Evolutionary conservation across 352 stramenopile species (phyloP), one percentile per base, ranked within the genome.

Genomic region (Stephanocyclus meneghinianus): DNA sequence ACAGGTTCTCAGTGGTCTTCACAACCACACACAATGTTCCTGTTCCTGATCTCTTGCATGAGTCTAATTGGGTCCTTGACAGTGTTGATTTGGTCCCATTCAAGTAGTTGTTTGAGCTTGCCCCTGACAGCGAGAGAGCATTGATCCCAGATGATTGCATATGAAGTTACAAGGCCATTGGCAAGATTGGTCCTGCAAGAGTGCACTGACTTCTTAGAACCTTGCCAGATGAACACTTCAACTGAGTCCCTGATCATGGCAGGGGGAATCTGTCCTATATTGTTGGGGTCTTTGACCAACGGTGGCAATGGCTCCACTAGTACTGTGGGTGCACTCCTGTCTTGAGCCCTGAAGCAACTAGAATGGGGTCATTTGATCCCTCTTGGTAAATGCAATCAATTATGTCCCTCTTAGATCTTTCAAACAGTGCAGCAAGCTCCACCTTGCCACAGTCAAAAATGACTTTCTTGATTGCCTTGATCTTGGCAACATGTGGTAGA

Each of bases 221-320:
- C 57, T 44, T 65, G 18, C 57, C 57, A 65, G 13, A 65, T 48
- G 16, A 65, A 26, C 57, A 65, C 18, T 3, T 44, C 29, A 1
- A 15, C 32, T 48, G 18, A 8, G 57, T 65, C 57, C 16, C 35
- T 16, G 32, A 65, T 65, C 57, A 48, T 65, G 1, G 16, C 35
- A 9, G 45, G 32, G n/a, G 32, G 32, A 7, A 6, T 9, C 10
- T 16, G 45, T 53, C 10, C 13, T 9, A 53, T n/a, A n/a, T n/a
- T n/a, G n/a, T n/a, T n/a, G n/a, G n/a, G n/a, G n/a, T n/a, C n/a
- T n/a, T n/a, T n/a, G 13, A 26, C 45, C 2, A 53, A 9, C 9
- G n/a, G 13, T 10, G 45, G 13, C 45, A 53, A 21, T 40, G 6
- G 32, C 6, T 40, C 32, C 6, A 40, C 32, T 40, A 6, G 32